A percentile compares a stretch with the other conserved stretches of the same genome.
Conservation (phyloP, 257 asterid species). For the Marsdenia floribunda region DNA sequence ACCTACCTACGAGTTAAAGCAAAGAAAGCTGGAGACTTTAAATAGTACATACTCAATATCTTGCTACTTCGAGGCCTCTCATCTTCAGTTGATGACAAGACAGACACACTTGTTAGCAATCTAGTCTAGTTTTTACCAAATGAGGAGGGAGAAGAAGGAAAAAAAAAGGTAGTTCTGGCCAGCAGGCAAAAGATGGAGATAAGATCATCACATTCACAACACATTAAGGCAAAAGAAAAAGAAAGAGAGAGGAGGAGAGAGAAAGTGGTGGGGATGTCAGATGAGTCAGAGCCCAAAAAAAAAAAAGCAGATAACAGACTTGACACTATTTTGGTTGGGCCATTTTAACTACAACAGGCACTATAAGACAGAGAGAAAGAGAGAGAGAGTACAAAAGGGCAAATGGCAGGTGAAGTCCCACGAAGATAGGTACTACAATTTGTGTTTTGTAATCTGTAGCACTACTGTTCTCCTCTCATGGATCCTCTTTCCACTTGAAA, state of each 20-base stretch:
- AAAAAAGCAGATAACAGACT: constrained; percentile 21
- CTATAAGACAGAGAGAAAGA: constrained; percentile 9
- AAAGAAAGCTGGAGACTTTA: not conserved
- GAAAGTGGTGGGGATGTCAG: constrained; percentile 47
- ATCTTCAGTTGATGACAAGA: constrained; percentile 41
- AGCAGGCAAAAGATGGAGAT: constrained; percentile 43
- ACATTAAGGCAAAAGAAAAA: constrained; percentile 24
- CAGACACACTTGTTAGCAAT: constrained; percentile 22
- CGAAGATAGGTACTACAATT: constrained; percentile 3
- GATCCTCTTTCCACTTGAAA: constrained; percentile 18
- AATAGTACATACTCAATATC: constrained; percentile 21
- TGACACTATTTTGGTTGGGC: constrained; percentile 34
- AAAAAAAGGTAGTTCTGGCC: not conserved
- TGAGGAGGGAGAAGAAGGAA: constrained; percentile 23
- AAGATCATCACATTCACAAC: constrained; percentile 42
- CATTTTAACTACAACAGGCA: constrained; percentile 19
- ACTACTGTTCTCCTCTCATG: constrained; percentile 13
- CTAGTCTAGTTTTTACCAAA: constrained; percentile 49
- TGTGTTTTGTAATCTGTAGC: constrained; percentile 5
- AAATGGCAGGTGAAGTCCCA: constrained; percentile 21
- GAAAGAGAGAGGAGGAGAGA: constrained; percentile 19
- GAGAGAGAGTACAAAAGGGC: not conserved
- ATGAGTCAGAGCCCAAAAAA: constrained; percentile 32
- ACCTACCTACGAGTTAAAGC: constrained; percentile 1
- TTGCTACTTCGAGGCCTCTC: constrained; percentile 24